Conservation (phyloP, 768 basidiomycete genomes). For the Phlebiopsis flavidoalba region DNA sequence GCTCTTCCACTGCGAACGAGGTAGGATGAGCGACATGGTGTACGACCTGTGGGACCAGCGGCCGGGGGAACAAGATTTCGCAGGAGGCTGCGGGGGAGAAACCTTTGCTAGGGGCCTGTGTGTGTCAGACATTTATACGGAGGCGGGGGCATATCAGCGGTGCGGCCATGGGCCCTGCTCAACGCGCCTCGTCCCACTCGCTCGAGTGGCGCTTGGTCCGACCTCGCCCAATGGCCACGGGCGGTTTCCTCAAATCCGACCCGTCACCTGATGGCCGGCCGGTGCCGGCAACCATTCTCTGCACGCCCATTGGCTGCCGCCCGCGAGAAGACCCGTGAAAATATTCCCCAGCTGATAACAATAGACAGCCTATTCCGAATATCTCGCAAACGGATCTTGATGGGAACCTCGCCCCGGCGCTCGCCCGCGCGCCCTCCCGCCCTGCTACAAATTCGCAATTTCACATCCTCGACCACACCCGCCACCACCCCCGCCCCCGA, state of each 20-base stretch:
- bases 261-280: not conserved
- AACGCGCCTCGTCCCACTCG: not conserved
- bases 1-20: slow-evolving; percentile 24
- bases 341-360: not conserved
- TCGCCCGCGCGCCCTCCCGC: not conserved
- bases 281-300: not conserved
- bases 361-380: slow-evolving; percentile 11
- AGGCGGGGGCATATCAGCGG: not conserved
- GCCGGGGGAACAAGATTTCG: not conserved
- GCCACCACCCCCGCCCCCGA: not conserved
- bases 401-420: not conserved
- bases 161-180: not conserved
- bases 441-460: not conserved
- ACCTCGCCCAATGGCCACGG: not conserved
- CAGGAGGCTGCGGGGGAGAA: not conserved
- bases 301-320: not conserved
- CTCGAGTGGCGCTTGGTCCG: not conserved
- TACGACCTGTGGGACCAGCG: not conserved
- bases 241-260: not conserved
- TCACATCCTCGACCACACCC: not conserved
- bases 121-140: not conserved
- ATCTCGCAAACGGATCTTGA: not conserved
- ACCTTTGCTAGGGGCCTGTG: not conserved
- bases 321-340: not conserved
- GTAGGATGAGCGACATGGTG: slow-evolving; percentile 12